Conservation (phyloP, 1,284 basidiomycete species). For the Pseudozyma flocculosa region DNA sequence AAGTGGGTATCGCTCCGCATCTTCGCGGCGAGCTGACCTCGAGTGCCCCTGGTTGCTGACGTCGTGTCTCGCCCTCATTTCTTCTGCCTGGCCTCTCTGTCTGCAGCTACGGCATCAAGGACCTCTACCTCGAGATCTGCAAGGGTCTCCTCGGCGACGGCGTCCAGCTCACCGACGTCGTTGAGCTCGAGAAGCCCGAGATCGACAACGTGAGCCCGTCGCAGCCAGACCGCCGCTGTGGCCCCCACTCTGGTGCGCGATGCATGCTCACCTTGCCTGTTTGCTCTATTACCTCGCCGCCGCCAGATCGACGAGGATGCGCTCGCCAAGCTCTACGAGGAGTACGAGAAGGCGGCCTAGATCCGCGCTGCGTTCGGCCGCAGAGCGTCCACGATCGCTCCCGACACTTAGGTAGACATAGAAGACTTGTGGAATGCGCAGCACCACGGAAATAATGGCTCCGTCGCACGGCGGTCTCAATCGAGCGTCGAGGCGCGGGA, state of each 20-base stretch:
- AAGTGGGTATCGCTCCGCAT: conserved; percentile 16
- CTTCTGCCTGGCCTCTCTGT: not conserved
- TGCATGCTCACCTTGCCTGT: too few species aligned
- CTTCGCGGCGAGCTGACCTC: too few species aligned
- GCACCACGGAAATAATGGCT: too few species aligned
- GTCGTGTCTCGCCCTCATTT: too few species aligned
- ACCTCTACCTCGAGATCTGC: conserved; percentile 33
- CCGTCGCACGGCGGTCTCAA: too few species aligned
- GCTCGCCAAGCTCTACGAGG: conserved; percentile 30
- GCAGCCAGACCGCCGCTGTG: too few species aligned
- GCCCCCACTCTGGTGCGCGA: not conserved
- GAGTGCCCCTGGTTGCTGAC: not conserved
- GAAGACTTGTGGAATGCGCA: too few species aligned
- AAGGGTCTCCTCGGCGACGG: conserved; percentile 29
- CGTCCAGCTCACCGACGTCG: conserved; percentile 27
- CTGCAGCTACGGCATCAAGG: conserved; percentile 33
- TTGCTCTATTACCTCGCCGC: too few species aligned
- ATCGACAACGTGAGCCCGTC: conserved; percentile 17
- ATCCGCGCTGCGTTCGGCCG: conserved; percentile 1
- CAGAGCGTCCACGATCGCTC: too few species aligned
- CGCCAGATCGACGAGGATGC: conserved; percentile 36
- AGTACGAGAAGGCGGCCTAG: conserved; percentile 27
- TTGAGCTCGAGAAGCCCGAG: conserved; percentile 24
- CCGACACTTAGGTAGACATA: too few species aligned
- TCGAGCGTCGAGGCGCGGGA: too few species aligned